Percentiles rank a stretch among this genome's conserved stretches.
Conservation (phyloP, 148 eudicot species). For the Rhododendron ovatum region DNA sequence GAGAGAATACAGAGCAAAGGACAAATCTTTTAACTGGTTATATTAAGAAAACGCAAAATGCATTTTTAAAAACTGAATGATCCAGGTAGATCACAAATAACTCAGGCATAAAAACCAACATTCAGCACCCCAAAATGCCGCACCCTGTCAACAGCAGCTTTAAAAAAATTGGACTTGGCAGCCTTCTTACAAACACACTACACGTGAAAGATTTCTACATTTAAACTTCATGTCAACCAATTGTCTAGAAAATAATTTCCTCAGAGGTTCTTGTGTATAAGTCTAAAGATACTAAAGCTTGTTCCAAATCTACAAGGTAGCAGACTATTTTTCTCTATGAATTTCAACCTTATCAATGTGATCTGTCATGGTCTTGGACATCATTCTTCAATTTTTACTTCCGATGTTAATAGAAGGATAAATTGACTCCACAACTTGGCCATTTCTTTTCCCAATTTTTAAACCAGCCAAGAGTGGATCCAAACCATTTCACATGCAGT, state of each 20-base stretch:
- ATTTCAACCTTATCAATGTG: neutral
- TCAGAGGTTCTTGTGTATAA: neutral
- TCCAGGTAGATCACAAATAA: neutral
- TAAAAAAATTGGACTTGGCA: neutral
- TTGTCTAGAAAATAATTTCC: neutral
- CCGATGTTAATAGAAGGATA: neutral
- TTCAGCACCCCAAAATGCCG: neutral
- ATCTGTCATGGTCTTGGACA: neutral
- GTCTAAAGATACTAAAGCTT: neutral
- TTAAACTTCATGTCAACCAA: neutral
- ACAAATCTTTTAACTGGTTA: neutral
- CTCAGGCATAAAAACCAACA: neutral
- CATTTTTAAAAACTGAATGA: neutral
- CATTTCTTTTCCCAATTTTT: neutral
- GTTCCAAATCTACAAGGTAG: neutral
- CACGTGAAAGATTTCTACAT: neutral
- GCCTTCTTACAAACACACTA: neutral
- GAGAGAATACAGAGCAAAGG: neutral
- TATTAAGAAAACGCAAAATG: neutral
- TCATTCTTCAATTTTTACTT: neutral
- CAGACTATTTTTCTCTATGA: neutral
- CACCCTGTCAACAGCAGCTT: neutral
- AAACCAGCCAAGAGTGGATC: neutral
- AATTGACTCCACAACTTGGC: neutral
- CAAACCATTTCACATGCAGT: neutral